Evolutionary conservation across 2,329 filamentous ascomycete species (phyloP).

Genomic region (Harringtonia aguacate): DNA sequence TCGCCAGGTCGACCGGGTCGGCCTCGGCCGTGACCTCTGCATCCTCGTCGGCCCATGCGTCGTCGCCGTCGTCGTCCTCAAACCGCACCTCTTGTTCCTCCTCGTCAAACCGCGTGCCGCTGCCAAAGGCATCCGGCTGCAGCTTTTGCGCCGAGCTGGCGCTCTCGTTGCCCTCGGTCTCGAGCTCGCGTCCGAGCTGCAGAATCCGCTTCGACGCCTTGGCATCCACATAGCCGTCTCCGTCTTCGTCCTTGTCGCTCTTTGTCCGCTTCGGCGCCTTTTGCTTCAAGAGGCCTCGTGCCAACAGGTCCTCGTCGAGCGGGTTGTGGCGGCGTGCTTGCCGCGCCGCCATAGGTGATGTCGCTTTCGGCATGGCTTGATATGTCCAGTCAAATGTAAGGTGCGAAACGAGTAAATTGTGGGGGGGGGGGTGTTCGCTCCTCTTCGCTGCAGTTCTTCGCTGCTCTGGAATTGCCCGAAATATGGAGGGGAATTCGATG

Average conservation of each 20-base stretch:
- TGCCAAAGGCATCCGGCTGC: not conserved
- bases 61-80: conserved; percentile 41
- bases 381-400: no score
- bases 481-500: not conserved
- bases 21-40: conserved; percentile 67
- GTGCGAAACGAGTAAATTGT: no score
- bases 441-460: not conserved
- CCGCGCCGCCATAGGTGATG: conserved; percentile 44
- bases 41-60: conserved; percentile 72
- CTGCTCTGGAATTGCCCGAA: not conserved
- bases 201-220: conserved; percentile 52
- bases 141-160: not conserved
- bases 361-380: conserved; percentile 66
- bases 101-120: conserved; percentile 9
- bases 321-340: conserved; percentile 72
- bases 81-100: conserved; percentile 27
- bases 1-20: conserved; percentile 78
- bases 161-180: conserved; percentile 57
- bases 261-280: conserved; percentile 62
- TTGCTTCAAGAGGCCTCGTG: conserved; percentile 59
- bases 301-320: conserved; percentile 75
- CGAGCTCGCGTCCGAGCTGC: conserved; percentile 77
- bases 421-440: no score
- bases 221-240: conserved; percentile 70
- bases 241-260: conserved; percentile 46